Base-by-base conservation (phyloP, 768 basidiomycete genomes). In the Russula brevipes region DNA sequence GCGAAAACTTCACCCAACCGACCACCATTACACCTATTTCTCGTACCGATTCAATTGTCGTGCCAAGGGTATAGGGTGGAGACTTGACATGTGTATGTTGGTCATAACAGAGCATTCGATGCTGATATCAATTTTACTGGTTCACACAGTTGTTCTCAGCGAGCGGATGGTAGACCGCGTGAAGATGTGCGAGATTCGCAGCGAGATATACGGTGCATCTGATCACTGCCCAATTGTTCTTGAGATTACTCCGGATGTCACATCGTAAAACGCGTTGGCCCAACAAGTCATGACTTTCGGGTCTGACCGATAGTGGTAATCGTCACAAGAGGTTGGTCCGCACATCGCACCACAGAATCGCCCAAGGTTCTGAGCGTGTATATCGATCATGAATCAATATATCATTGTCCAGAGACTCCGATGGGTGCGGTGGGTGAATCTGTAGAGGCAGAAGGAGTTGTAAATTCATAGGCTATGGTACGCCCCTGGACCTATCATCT, bases 191-290 rank as follows among this genome's bases (percentile, higher is more conserved):
- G 92, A 93, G 73, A 94, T 94, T 60, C 80, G 92, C 45, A 82
- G 81, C 65, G 89, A 91, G 69, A 88, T 92, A 55, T 94, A 89
- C 57, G 91, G 92, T 12, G 91, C 90, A 39, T 92, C 89, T 35
- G 92, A 94, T 70, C 91, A 94, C 71, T 82, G 88, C 65, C 93
- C 93, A 5, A 73, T 94, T 17, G 82, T 89, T 12, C 74, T 94
- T 75, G 93, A 95, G 70, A 79, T 92, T 53, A 79, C 49, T 31
- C 57, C 63, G 16, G 12, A 46, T 2, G 16, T 24, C n/a, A 54
- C 38, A 5, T 38, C 54, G 4, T 64, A 35, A 59, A n/a, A 52
- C 4, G 7, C 36, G 5, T 39, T 30, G 17, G 30, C 6, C 11
- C 45, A 38, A 30, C 17, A 10, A 35, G 33, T 24, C 24, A 24